Base-by-base conservation (phyloP, 352 stramenopile genomes). In the Achlya hypogyna region DNA sequence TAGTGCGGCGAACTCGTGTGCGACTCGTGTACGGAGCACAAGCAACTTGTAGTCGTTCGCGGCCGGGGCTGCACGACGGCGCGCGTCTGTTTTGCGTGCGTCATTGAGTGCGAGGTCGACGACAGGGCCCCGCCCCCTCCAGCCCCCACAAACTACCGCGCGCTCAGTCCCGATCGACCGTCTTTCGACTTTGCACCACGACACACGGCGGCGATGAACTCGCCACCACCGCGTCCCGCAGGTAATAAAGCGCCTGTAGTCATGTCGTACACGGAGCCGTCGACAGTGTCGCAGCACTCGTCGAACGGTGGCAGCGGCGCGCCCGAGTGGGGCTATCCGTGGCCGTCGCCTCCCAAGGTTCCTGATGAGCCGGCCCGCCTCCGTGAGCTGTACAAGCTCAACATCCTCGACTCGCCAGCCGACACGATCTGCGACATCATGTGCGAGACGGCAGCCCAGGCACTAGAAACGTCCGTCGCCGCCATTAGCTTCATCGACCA, bases 1-100 rank as follows among this genome's bases (percentile, higher is more conserved):
- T 58, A 67, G 60, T 67, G 60, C 22, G 60, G 60, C 32, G 60
- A 67, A 58, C 22, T 67, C 12, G 43, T 67, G 12, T 67, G 60
- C 22, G 32, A 25, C 22, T 58, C 40, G 23, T 67, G 60, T 4
- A 67, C 60, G 22, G 49, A 56, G 31, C 51, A 67, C 28, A 59
- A 67, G 34, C 38, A 58, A 27, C 31, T 56, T 16, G 60, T 67
- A 10, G 25, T 67, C 12, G 14, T 67, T 4, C 45, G 28, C 27
- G 51, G 25, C 32, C 16, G 51, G 20, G 60, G 60, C 34, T 22
- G 38, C 22, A 67, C 60, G 18, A 49, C 45, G 35, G 20, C 60
- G 20, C 38, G 42, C 16, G 60, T 67, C 5, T 67, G 60, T 34
- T 49, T 59, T 49, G 49, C 51, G 22, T 67, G 60, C 34, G 43